Evolutionary conservation across 345 rosid species (phyloP).

Genomic region (Eucalyptus pauciflora): DNA sequence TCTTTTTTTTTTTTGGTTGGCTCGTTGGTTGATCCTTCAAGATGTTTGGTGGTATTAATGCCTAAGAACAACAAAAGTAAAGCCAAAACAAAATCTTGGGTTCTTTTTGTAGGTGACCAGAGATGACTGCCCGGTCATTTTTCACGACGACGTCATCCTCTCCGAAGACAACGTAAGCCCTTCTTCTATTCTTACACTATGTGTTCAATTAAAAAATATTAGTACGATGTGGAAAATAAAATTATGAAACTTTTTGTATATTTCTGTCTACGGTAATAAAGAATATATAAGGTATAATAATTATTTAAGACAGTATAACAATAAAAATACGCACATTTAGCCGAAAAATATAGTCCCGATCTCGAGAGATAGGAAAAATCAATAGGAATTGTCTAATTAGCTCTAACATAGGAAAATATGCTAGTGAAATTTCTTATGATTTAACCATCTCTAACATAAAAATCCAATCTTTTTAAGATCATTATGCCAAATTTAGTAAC

Average conservation of each 20-base stretch:
- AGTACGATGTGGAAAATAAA: not conserved
- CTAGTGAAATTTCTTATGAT: not conserved
- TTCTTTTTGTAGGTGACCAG: slow-evolving; percentile 77
- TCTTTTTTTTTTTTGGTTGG: not conserved
- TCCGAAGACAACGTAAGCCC: slow-evolving; percentile 70
- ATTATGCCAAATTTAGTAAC: not conserved
- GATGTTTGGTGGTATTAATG: not conserved
- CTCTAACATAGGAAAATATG: not conserved
- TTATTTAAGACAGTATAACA: too few relatives aligned
- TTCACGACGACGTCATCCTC: slow-evolving; percentile 78
- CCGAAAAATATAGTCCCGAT: too few relatives aligned
- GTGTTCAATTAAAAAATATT: not conserved
- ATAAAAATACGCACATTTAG: not conserved
- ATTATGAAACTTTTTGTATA: not conserved
- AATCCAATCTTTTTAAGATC: not conserved
- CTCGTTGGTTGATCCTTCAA: not conserved
- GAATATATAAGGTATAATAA: too few relatives aligned
- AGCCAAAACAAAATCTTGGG: not conserved
- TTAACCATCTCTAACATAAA: not conserved
- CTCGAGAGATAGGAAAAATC: not conserved
- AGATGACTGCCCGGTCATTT: slow-evolving; percentile 89
- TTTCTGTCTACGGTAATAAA: too few relatives aligned
- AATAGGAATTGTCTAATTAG: not conserved
- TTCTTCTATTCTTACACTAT: not conserved
- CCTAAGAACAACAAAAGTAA: not conserved